Evolutionary conservation across 2,329 filamentous ascomycete species (phyloP).

Genomic region (Tolypocladium cylindrosporum): DNA sequence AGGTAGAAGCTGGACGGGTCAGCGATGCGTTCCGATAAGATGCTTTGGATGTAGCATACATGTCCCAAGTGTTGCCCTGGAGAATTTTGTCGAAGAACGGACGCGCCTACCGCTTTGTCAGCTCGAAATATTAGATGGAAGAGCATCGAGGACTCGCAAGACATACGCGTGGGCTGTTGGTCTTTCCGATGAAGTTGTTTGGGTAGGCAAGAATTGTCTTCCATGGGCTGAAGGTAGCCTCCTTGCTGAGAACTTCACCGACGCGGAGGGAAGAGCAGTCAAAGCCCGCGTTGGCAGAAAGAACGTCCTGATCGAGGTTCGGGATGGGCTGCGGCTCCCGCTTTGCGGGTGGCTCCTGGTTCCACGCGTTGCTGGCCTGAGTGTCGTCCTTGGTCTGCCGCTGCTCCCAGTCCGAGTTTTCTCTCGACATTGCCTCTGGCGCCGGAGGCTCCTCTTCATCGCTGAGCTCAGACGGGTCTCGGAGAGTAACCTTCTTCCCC

Average conservation of each 20-base stretch:
- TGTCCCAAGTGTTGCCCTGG: constrained; percentile 57
- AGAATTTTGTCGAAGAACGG: constrained; percentile 50
- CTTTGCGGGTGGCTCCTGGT: neutral
- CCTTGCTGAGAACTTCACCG: constrained; percentile 13
- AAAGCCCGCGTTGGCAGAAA: neutral
- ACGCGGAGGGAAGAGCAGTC: constrained; percentile 13
- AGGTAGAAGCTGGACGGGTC: constrained; percentile 53
- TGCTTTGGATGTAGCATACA: constrained; percentile 44
- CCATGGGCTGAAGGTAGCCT: constrained; percentile 37
- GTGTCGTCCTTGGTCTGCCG: neutral
- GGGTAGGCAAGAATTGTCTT: constrained; percentile 47
- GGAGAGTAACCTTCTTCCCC: constrained; percentile 5
- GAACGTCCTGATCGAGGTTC: neutral
- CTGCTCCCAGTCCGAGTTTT: neutral
- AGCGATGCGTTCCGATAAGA: neutral
- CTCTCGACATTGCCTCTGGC: neutral
- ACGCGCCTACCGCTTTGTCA: constrained; percentile 18
- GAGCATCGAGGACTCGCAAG: neutral
- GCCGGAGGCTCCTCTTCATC: neutral
- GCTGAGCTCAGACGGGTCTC: neutral
- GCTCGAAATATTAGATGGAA: neutral
- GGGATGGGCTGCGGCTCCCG: neutral
- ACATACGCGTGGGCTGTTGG: constrained; percentile 36
- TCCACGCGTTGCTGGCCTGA: neutral
- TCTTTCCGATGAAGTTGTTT: constrained; percentile 44